These are phyloP conservation scores for Quercus tomentella DNA, from an alignment of 331 rosid genomes.

Conservation along the genomic window DNA sequence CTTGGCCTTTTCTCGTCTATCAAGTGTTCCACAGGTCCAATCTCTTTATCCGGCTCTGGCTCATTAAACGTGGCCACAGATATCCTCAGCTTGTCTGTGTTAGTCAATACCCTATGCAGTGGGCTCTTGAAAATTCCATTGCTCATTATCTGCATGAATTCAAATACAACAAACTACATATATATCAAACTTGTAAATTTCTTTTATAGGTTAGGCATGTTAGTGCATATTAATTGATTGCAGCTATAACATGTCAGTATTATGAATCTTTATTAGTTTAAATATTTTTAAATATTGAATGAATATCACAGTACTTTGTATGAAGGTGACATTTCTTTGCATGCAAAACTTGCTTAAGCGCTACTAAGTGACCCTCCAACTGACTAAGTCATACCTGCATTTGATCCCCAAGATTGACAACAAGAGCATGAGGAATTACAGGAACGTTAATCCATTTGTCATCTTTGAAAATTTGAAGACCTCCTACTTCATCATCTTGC, in stretches of 20 bases:
- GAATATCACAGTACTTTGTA: too few relatives aligned
- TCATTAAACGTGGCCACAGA: conserved; percentile 35
- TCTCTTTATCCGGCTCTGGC: conserved; percentile 36
- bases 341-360: not conserved
- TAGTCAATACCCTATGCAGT: conserved; percentile 45
- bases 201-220: too few relatives aligned
- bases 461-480: conserved; percentile 40
- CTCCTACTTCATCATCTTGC: conserved; percentile 49
- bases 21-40: conserved; percentile 35
- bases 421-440: conserved; percentile 33
- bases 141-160: conserved; percentile 43
- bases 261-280: too few relatives aligned
- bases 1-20: conserved; percentile 33
- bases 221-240: too few relatives aligned
- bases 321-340: too few relatives aligned
- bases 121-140: conserved; percentile 55
- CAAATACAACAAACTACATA: not conserved
- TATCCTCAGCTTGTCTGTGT: conserved; percentile 39
- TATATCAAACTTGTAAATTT: not conserved
- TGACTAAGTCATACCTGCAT: conserved; percentile 34
- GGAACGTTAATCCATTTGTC: conserved; percentile 45
- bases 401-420: conserved; percentile 51
- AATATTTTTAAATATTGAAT: too few relatives aligned
- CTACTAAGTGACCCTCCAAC: not conserved
- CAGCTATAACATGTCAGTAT: too few relatives aligned